These are phyloP conservation scores for Podospora pseudopauciseta DNA, from an alignment of 495 filamentous ascomycete species.

Conservation along the genomic window DNA sequence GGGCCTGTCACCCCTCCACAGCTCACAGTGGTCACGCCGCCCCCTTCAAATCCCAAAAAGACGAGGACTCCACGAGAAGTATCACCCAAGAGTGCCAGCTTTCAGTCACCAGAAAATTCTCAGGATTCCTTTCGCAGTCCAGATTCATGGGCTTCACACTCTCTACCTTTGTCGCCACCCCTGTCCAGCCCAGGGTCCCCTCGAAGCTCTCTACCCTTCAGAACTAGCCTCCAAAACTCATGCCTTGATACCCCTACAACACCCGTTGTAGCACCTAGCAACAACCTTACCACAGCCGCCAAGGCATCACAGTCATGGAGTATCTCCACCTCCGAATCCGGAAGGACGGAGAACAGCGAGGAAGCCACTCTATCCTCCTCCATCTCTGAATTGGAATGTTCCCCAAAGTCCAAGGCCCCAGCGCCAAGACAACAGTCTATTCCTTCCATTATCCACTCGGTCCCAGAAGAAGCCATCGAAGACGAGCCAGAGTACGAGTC, in stretches of 20 bases:
- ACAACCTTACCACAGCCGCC: not conserved
- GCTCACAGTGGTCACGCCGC: constrained; percentile 31
- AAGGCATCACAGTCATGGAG: constrained; percentile 17
- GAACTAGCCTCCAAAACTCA: constrained; percentile 24
- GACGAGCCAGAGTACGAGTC: constrained; percentile 9
- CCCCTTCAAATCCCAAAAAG: constrained; percentile 26
- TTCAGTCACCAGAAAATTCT: constrained; percentile 34
- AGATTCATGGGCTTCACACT: constrained; percentile 54
- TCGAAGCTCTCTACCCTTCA: constrained; percentile 24
- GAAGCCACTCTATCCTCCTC: constrained; percentile 16
- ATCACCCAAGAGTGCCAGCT: constrained; percentile 17
- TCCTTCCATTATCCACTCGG: constrained; percentile 27
- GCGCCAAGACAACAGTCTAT: constrained; percentile 38
- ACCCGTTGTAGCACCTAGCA: not conserved
- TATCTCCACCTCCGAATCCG: constrained; percentile 12
- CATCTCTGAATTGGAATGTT: constrained; percentile 14
- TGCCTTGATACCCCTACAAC: not conserved
- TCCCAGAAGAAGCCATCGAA: constrained; percentile 15
- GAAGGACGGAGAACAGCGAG: constrained; percentile 10
- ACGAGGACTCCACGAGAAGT: constrained; percentile 2
- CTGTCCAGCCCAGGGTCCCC: constrained; percentile 42
- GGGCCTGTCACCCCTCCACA: constrained; percentile 38
- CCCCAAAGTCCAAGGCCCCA: constrained; percentile 10
- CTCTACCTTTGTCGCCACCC: constrained; percentile 49
- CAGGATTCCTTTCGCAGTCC: constrained; percentile 52